These are phyloP conservation scores for Xerocomus amazonicus DNA, from an alignment of 1,284 basidiomycete species.

Conservation along the genomic window DNA sequence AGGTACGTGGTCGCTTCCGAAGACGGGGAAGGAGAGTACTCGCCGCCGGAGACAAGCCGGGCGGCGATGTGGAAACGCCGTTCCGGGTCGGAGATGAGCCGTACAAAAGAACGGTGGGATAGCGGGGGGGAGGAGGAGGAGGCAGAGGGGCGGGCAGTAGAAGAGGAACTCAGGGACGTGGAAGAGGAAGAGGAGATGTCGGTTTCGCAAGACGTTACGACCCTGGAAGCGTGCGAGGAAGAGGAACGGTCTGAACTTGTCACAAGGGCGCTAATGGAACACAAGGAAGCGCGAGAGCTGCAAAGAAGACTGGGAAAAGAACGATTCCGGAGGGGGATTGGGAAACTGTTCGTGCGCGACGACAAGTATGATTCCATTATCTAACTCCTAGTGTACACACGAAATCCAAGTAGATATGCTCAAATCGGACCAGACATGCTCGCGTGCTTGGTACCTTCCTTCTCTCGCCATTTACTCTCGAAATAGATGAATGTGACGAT, in stretches of 20 bases:
- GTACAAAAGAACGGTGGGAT: not conserved
- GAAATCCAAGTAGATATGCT: not conserved
- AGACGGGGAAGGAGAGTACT: slow-evolving; percentile 25
- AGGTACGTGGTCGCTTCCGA: slow-evolving; percentile 12
- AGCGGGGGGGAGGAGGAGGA: slow-evolving; percentile 7
- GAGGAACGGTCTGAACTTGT: not conserved
- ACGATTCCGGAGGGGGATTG: slow-evolving; percentile 10
- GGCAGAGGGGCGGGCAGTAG: slow-evolving; percentile 16
- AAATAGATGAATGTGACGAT: slow-evolving; percentile 37
- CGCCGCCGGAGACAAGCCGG: slow-evolving; percentile 29
- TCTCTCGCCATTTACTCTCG: slow-evolving; percentile 29
- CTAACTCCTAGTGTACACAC: slow-evolving; percentile 1
- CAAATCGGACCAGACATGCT: slow-evolving; percentile 13
- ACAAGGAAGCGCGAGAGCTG: slow-evolving; percentile 10
- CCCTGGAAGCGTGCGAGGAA: not conserved
- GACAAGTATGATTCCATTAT: not conserved
- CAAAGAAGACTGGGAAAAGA: slow-evolving; percentile 16
- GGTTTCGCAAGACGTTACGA: slow-evolving; percentile 6
- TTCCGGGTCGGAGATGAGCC: slow-evolving; percentile 2
- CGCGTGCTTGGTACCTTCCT: slow-evolving; percentile 15
- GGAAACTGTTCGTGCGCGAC: slow-evolving; percentile 11
- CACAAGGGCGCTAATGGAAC: not conserved
- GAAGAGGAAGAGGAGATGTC: not conserved
- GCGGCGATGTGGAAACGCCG: slow-evolving; percentile 28
- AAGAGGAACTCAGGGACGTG: slow-evolving; percentile 8